Conservation (phyloP, 257 asterid species). For the Striga asiatica region DNA sequence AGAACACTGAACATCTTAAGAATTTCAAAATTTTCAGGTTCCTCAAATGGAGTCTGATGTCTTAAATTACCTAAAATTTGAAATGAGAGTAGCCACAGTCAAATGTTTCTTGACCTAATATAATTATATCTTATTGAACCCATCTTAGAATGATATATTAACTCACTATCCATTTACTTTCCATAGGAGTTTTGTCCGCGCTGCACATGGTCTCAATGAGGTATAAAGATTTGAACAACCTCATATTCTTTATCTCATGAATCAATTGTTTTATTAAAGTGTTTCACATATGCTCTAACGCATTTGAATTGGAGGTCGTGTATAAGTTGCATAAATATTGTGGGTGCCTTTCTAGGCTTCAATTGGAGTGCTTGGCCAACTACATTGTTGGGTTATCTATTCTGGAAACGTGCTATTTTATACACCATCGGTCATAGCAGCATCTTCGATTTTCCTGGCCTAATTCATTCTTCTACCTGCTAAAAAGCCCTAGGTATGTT, state of each 20-base stretch:
- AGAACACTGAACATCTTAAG: conserved; percentile 10
- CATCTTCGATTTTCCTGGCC: conserved; percentile 50
- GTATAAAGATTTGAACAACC: conserved; percentile 19
- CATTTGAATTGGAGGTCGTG: too few species aligned
- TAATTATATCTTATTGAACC: not conserved
- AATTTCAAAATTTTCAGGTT: conserved; percentile 31
- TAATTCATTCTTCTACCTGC: conserved; percentile 35
- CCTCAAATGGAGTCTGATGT: conserved; percentile 79
- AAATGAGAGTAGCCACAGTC: conserved; percentile 74
- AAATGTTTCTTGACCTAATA: conserved; percentile 77
- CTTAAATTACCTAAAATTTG: conserved; percentile 70
- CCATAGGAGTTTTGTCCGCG: conserved; percentile 76
- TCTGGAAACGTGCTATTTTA: conserved; percentile 38
- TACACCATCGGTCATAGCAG: conserved; percentile 47
- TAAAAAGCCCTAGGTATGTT: conserved; percentile 53
- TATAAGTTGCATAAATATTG: not conserved
- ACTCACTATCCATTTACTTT: conserved; percentile 1
- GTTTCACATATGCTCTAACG: too few species aligned
- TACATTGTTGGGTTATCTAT: conserved; percentile 47
- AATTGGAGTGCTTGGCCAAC: conserved; percentile 61
- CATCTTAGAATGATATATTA: not conserved
- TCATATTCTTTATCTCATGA: not conserved
- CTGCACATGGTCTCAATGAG: conserved; percentile 76
- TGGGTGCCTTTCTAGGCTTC: conserved; percentile 29
- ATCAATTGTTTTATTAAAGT: too few species aligned